These are phyloP conservation scores for Toxoplasma gondii DNA, from an alignment of 169 alveolate genomes.

Conservation along the genomic window DNA sequence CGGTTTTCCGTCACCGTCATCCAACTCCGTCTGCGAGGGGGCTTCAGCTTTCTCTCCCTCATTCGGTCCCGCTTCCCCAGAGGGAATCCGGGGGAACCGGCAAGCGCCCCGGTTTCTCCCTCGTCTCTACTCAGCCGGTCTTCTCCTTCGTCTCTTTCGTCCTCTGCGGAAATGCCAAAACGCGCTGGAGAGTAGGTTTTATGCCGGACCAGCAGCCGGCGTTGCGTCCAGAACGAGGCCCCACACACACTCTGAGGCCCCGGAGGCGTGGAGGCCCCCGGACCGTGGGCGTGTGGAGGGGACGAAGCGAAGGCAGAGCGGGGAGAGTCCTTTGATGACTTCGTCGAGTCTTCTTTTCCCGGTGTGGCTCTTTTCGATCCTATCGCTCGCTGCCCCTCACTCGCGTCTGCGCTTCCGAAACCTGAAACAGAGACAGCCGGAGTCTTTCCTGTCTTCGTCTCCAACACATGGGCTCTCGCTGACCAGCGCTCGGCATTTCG, in stretches of 20 bases:
- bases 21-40: not conserved
- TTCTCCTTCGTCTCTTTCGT: not conserved
- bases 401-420: not conserved
- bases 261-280: not conserved
- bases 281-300: not conserved
- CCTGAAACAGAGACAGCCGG: not conserved
- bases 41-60: not conserved
- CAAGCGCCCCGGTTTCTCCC: no score
- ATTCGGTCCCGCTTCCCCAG: not conserved
- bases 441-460: not conserved
- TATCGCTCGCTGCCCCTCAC: not conserved
- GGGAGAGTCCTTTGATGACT: not conserved
- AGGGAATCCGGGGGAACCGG: not conserved
- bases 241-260: not conserved
- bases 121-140: no score
- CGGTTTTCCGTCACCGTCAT: not conserved
- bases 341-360: not conserved
- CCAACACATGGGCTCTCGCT: not conserved
- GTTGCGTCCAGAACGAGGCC: not conserved
- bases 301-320: not conserved
- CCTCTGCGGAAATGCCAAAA: not conserved
- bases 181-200: not conserved
- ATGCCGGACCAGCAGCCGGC: not conserved
- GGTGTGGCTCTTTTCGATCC: not conserved
- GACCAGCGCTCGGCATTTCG: conserved; percentile 16